Conservation (phyloP, 2,329 filamentous ascomycete species). For the Orbilia quercus region DNA sequence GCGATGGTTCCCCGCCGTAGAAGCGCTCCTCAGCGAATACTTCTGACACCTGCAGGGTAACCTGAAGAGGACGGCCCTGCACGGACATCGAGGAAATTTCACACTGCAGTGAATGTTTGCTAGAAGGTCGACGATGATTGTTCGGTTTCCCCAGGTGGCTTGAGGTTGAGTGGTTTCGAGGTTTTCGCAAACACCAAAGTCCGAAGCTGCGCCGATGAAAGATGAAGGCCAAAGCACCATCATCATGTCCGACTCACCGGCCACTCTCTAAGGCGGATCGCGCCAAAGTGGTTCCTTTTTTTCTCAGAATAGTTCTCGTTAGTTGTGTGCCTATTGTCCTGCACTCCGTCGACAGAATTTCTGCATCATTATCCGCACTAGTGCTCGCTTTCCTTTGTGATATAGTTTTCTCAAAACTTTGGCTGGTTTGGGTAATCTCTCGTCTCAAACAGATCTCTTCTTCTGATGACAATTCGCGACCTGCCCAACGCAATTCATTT, state of each 20-base stretch:
- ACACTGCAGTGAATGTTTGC: conserved; percentile 48
- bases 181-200: conserved; percentile 29
- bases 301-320: neutral
- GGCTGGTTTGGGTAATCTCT: conserved; percentile 22
- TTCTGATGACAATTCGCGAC: conserved; percentile 11
- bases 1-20: conserved; percentile 3
- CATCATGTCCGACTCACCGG: too few relatives aligned
- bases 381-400: neutral
- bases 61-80: conserved; percentile 31
- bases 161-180: conserved; percentile 29
- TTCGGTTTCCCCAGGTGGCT: conserved; percentile 28
- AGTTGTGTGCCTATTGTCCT: neutral
- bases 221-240: neutral
- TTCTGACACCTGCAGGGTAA: conserved; percentile 52
- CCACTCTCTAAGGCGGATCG: conserved; percentile 29
- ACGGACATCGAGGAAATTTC: conserved; percentile 36
- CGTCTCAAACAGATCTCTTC: neutral
- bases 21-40: conserved; percentile 22
- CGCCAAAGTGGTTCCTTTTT: conserved; percentile 5
- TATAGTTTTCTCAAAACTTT: conserved; percentile 9
- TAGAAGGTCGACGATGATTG: conserved; percentile 22
- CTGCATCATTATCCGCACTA: neutral
- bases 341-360: conserved; percentile 1
- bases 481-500: conserved; percentile 11
- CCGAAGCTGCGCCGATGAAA: conserved; percentile 28